These are phyloP conservation scores for Thielaviopsis musarum DNA, from an alignment of 2,329 filamentous ascomycete genomes.

Conservation along the genomic window DNA sequence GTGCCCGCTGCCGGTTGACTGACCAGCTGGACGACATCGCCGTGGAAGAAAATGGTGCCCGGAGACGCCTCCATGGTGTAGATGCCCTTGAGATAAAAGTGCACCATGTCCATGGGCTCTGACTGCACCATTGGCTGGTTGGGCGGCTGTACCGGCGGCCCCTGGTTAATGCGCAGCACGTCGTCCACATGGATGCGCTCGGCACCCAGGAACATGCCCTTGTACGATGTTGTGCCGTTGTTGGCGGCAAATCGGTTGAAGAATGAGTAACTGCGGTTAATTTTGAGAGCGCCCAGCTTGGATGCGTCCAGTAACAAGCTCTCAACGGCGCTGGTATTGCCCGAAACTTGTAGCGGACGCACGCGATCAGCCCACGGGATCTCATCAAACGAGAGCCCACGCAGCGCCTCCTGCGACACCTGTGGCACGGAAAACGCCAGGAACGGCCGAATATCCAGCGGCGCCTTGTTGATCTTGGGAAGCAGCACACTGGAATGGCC, in stretches of 20 bases:
- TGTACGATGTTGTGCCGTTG: constrained; percentile 22
- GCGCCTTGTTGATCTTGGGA: constrained; percentile 22
- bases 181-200: constrained; percentile 32
- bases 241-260: constrained; percentile 24
- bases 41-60: constrained; percentile 21
- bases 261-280: constrained; percentile 32
- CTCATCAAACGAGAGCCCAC: constrained; percentile 24
- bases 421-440: constrained; percentile 33
- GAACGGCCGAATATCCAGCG: constrained; percentile 30
- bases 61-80: constrained; percentile 4
- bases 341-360: constrained; percentile 17
- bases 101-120: constrained; percentile 19
- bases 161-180: constrained; percentile 29
- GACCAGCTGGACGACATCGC: constrained; percentile 21
- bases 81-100: constrained; percentile 10
- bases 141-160: constrained; percentile 14
- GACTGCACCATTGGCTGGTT: neutral
- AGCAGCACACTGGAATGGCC: constrained; percentile 24
- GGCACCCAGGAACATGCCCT: constrained; percentile 33
- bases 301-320: constrained; percentile 32
- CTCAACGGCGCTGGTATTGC: constrained; percentile 21
- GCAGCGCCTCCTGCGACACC: constrained; percentile 23
- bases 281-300: constrained; percentile 31
- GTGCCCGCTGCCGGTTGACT: constrained; percentile 13
- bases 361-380: constrained; percentile 26